Evolutionary conservation across 495 filamentous ascomycete genomes (phyloP).

Genomic region (Staphylotrichum tortipilum): DNA sequence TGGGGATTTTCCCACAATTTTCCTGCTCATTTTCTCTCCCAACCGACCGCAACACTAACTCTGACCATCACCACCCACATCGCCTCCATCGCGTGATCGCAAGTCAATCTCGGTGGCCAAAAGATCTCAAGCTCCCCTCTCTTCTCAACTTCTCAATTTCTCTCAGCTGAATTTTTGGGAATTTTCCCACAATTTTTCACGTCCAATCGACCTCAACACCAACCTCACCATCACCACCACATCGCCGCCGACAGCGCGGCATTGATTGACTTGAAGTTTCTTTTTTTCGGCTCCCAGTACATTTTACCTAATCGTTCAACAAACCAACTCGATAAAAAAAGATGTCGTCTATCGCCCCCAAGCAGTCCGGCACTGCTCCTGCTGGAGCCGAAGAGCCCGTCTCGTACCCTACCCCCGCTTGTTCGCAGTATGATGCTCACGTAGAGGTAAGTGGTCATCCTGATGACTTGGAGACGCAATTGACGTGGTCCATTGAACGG

Average conservation of each 20-base stretch:
- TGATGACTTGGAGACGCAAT: no score
- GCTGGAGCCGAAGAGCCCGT: background rate
- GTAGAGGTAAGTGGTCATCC: background rate
- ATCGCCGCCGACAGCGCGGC: background rate
- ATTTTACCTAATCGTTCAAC: slow-evolving; percentile 3
- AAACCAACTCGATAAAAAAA: background rate
- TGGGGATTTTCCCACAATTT: no score
- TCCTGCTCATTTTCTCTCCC: no score
- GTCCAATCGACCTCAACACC: background rate
- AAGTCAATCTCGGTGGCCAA: background rate
- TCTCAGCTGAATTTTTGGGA: no score
- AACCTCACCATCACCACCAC: background rate
- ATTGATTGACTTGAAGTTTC: no score
- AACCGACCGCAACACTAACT: no score
- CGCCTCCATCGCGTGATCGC: no score
- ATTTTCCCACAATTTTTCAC: no score
- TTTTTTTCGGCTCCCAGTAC: background rate
- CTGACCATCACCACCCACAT: no score
- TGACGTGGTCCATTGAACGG: no score
- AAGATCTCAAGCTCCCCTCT: background rate
- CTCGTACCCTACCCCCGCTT: background rate
- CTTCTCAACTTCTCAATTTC: background rate
- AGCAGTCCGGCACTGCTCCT: slow-evolving; percentile 3
- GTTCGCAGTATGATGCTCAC: background rate
- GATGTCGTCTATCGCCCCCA: slow-evolving; percentile 1